Conservation (phyloP, 2,329 filamentous ascomycete genomes). For the Pseudogymnoascus sp. region DNA sequence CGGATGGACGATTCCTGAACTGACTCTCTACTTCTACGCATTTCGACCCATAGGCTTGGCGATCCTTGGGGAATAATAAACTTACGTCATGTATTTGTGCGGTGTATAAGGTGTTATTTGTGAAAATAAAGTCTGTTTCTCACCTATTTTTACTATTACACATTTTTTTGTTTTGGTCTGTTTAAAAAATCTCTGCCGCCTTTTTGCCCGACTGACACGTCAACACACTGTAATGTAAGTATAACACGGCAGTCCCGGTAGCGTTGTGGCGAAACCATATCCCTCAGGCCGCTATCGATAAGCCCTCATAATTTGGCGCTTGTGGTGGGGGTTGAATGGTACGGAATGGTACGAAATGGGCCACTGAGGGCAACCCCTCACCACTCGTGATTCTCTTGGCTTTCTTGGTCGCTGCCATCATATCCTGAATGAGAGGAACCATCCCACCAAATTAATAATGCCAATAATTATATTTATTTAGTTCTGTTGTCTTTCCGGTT, state of each 20-base stretch:
- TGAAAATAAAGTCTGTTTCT: background rate
- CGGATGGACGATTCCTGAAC: conserved; percentile 4
- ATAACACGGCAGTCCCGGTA: background rate
- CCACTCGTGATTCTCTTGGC: background rate
- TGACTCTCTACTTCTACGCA: conserved; percentile 7
- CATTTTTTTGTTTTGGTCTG: background rate
- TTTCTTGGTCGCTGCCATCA: conserved; percentile 2
- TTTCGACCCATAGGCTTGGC: background rate
- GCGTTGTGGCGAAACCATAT: background rate
- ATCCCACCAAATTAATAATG: conserved; percentile 6
- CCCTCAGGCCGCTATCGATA: conserved; percentile 4
- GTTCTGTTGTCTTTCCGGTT: background rate
- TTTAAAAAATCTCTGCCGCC: background rate
- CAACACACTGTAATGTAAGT: background rate
- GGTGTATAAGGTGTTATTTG: background rate
- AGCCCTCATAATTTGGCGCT: background rate
- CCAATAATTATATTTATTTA: conserved; percentile 4
- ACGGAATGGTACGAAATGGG: background rate
- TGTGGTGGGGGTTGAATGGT: conserved; percentile 2
- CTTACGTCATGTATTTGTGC: background rate
- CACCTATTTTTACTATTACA: background rate
- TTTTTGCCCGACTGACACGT: background rate
- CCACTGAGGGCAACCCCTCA: conserved; percentile 7
- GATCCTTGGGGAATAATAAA: conserved; percentile 1
- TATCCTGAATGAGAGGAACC: background rate